A percentile compares a stretch with the other conserved stretches of the same genome.
Conservation (phyloP, 176 grass and related monocot species). For the Guadua angustifolia region DNA sequence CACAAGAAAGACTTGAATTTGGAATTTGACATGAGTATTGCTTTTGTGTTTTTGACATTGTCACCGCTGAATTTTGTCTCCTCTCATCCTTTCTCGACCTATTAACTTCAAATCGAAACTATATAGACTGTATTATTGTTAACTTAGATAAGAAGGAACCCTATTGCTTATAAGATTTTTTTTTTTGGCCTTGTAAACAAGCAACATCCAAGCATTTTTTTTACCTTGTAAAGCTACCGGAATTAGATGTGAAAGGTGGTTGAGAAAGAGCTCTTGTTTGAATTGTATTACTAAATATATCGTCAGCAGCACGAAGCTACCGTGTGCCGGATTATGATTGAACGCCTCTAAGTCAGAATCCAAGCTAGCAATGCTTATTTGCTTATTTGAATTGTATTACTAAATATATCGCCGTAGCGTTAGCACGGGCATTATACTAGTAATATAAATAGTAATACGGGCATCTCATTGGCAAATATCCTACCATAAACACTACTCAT, state of each 20-base stretch:
- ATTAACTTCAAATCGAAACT: not conserved
- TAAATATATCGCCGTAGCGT: too few relatives aligned
- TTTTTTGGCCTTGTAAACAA: conserved; percentile 11
- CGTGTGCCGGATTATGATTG: conserved; percentile 63
- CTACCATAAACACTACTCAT: too few relatives aligned
- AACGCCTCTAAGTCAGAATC: conserved; percentile 6
- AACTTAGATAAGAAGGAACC: conserved; percentile 7
- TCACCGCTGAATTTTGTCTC: not conserved
- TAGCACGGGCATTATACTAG: too few relatives aligned
- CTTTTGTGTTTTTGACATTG: not conserved
- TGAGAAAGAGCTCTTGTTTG: conserved; percentile 21
- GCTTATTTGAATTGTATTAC: too few relatives aligned
- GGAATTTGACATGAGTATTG: not conserved
- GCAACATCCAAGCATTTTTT: too few relatives aligned
- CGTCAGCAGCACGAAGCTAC: too few relatives aligned
- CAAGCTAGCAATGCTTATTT: too few relatives aligned
- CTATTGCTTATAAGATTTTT: conserved; percentile 14
- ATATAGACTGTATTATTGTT: not conserved
- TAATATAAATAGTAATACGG: too few relatives aligned
- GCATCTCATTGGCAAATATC: too few relatives aligned
- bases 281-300: too few relatives aligned
- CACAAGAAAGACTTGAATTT: conserved; percentile 1
- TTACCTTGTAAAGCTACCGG: not conserved
- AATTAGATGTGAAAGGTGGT: conserved; percentile 15
- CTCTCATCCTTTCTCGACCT: conserved; percentile 4